These are phyloP conservation scores for Liriodendron chinense DNA, from an alignment of 164 flowering plant species.

Conservation along the genomic window DNA sequence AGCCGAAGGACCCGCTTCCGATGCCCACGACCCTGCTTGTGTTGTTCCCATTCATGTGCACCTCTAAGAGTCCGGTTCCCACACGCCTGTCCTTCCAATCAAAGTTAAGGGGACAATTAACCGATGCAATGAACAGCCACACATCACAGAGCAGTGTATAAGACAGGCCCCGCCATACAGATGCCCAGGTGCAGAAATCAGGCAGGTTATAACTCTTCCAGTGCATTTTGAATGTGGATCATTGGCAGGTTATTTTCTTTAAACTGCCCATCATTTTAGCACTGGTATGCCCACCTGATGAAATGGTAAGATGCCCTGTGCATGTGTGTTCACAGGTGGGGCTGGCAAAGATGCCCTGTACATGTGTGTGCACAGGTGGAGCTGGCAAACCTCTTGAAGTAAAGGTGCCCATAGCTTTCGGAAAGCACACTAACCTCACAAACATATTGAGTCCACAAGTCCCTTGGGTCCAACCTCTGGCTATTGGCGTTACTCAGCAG, in stretches of 20 bases:
- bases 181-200: not conserved
- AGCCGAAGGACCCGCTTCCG: constrained; percentile 55
- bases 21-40: constrained; percentile 70
- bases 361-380: too few relatives aligned
- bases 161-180: not conserved
- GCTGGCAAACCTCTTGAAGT: too few relatives aligned
- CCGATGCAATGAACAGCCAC: not conserved
- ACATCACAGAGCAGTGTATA: not conserved
- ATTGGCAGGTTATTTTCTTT: too few relatives aligned
- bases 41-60: constrained; percentile 86
- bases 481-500: constrained; percentile 2
- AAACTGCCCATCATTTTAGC: too few relatives aligned
- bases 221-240: not conserved
- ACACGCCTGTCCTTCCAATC: constrained; percentile 51
- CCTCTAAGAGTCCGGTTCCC: constrained; percentile 75
- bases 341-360: too few relatives aligned
- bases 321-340: too few relatives aligned
- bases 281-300: too few relatives aligned
- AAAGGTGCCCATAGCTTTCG: too few relatives aligned
- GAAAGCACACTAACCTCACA: constrained; percentile 58
- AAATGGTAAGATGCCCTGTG: too few relatives aligned
- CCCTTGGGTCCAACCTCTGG: constrained; percentile 37
- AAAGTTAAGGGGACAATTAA: not conserved
- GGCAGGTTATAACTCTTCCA: not conserved
- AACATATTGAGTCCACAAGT: constrained; percentile 77